A percentile compares a stretch with the other conserved stretches of the same genome.
phyloP scores from a whole-genome alignment of 2,329 filamentous ascomycete genomes.

The Fusarium chlamydosporum region DNA sequence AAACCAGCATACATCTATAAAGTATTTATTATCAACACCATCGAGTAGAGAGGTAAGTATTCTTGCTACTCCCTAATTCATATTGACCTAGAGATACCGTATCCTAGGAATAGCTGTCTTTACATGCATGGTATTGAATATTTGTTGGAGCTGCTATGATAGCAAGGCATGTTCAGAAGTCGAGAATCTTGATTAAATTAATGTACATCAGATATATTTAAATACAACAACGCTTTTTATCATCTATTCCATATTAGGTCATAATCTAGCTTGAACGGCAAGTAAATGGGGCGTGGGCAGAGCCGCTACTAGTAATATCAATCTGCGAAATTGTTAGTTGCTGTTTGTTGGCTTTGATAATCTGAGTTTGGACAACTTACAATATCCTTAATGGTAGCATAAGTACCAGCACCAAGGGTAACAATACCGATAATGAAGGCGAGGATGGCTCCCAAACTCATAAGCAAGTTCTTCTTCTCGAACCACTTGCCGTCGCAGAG shows the following conservation, averaged over 20 bases:
- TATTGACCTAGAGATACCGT: no score
- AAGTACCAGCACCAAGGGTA: slow-evolving; percentile 41
- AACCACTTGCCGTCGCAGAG: slow-evolving; percentile 43
- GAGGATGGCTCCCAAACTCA: slow-evolving; percentile 38
- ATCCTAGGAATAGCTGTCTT: no score
- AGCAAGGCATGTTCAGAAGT: not conserved
- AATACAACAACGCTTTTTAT: slow-evolving; percentile 19
- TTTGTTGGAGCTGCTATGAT: no score
- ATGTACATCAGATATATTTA: slow-evolving; percentile 11
- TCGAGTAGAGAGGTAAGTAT: no score
- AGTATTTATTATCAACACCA: no score
- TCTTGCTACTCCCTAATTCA: no score
- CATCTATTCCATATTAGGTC: not conserved
- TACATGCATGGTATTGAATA: no score
- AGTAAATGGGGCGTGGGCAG: slow-evolving; percentile 46
- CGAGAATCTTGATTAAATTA: slow-evolving; percentile 8
- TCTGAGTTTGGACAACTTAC: slow-evolving; percentile 2
- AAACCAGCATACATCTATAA: no score
- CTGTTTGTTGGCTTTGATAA: accelerated
- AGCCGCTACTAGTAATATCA: slow-evolving; percentile 32
- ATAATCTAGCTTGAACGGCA: slow-evolving; percentile 30
- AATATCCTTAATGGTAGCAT: slow-evolving; percentile 44
- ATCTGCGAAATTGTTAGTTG: slow-evolving; percentile 26
- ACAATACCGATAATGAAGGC: slow-evolving; percentile 41
- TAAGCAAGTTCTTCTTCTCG: slow-evolving; percentile 36